Conservation (phyloP, 306 rosid genomes). For the Purshia tridentata region DNA sequence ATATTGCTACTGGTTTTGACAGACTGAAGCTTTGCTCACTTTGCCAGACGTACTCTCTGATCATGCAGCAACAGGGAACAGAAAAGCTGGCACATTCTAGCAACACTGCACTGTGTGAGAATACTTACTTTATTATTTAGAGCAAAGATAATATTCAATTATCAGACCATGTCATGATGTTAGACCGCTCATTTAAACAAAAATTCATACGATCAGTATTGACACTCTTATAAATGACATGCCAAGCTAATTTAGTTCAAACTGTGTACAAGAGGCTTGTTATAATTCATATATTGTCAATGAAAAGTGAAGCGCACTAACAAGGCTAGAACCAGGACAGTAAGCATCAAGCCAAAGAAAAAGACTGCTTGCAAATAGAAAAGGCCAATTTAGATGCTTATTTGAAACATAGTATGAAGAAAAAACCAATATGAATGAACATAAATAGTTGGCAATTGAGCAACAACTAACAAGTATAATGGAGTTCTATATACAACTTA, state of each 20-base stretch:
- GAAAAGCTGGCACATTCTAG: background rate
- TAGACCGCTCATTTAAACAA: too few species aligned
- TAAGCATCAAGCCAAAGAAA: slow-evolving; percentile 24
- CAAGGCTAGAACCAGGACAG: background rate
- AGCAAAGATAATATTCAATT: too few species aligned
- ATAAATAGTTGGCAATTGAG: slow-evolving; percentile 3
- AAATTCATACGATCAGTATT: too few species aligned
- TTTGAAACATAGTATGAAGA: slow-evolving; percentile 13
- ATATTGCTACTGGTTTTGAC: too few species aligned
- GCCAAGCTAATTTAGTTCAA: too few species aligned
- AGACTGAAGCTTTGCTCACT: too few species aligned
- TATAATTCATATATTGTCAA: background rate
- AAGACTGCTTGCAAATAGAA: slow-evolving; percentile 28
- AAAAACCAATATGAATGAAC: slow-evolving; percentile 25
- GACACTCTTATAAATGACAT: too few species aligned
- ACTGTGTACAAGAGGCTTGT: too few species aligned
- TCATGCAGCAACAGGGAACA: too few species aligned
- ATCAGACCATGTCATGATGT: too few species aligned
- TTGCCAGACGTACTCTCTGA: too few species aligned
- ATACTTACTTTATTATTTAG: too few species aligned
- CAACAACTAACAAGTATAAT: background rate
- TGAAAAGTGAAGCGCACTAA: slow-evolving; percentile 9
- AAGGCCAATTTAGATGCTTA: slow-evolving; percentile 28
- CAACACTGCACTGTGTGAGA: background rate
- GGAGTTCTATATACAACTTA: background rate